Percentiles rank a stretch among this genome's conserved stretches.
phyloP scores from a whole-genome alignment of 2,329 filamentous ascomycete genomes.

The Cercospora sesami region DNA sequence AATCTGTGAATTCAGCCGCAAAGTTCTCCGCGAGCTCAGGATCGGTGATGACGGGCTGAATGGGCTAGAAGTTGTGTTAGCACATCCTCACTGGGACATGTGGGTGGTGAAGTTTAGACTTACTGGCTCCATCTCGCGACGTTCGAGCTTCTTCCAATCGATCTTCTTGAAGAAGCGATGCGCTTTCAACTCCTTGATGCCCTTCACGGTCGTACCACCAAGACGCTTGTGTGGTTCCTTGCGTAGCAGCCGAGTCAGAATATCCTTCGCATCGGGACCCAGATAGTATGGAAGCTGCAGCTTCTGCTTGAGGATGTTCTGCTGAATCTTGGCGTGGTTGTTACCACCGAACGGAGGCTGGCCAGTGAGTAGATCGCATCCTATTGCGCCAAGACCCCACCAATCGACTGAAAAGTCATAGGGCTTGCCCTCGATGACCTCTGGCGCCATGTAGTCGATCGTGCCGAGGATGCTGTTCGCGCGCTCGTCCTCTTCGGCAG shows the following conservation, averaged over 20 bases:
- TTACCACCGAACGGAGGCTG: slow-evolving; percentile 85
- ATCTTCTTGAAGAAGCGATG: slow-evolving; percentile 98
- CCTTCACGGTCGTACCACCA: slow-evolving; percentile 84
- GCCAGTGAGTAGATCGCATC: slow-evolving; percentile 89
- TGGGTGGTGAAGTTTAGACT: neutral
- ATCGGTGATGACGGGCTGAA: slow-evolving; percentile 90
- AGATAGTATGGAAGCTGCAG: slow-evolving; percentile 86
- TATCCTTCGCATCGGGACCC: slow-evolving; percentile 86
- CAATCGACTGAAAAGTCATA: slow-evolving; percentile 97
- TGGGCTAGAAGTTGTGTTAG: slow-evolving; percentile 55
- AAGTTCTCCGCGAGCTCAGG: slow-evolving; percentile 98
- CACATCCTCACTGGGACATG: neutral
- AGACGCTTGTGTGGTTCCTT: slow-evolving; percentile 92
- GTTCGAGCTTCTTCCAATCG: slow-evolving; percentile 85
- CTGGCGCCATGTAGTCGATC: slow-evolving; percentile 98
- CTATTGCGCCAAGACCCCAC: slow-evolving; percentile 95
- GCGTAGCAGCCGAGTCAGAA: slow-evolving; percentile 82
- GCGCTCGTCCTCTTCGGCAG: slow-evolving; percentile 62
- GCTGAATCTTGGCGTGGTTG: slow-evolving; percentile 92
- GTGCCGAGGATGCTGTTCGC: slow-evolving; percentile 94
- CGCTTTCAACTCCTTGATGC: slow-evolving; percentile 79
- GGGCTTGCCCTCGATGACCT: slow-evolving; percentile 81
- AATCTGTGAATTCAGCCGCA: slow-evolving; percentile 81
- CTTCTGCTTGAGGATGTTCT: slow-evolving; percentile 94
- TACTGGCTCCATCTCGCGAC: slow-evolving; percentile 72